Percentiles rank a stretch among this genome's conserved stretches.
phyloP scores from a whole-genome alignment of 2,329 filamentous ascomycete species.

The Neobulgaria alba region DNA sequence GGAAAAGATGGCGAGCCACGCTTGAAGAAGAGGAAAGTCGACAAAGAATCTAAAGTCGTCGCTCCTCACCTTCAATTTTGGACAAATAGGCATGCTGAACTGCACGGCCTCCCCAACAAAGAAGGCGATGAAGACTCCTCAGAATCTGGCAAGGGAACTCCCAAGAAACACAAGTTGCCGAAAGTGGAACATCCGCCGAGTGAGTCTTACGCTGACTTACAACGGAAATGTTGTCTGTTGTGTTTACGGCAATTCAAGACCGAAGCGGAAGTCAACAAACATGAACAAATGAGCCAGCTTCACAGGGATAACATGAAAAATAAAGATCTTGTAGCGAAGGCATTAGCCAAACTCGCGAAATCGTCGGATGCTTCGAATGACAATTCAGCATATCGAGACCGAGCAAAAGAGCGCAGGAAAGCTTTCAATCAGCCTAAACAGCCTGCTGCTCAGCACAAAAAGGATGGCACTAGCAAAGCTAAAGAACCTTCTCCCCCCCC shows the following conservation, averaged over 20 bases:
- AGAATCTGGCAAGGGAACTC: constrained; percentile 3
- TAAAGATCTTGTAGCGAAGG: constrained; percentile 35
- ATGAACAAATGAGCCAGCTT: constrained; percentile 49
- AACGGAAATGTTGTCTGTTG: constrained; percentile 51
- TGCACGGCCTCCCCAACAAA: constrained; percentile 44
- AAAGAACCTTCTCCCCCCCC: constrained; percentile 29
- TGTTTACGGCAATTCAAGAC: constrained; percentile 51
- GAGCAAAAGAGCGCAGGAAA: constrained; percentile 57
- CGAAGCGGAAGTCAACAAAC: constrained; percentile 45
- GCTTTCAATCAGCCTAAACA: constrained; percentile 53
- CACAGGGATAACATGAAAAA: constrained; percentile 48
- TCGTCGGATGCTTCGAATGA: constrained; percentile 14
- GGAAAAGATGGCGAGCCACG: constrained; percentile 31
- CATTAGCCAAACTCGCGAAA: constrained; percentile 31
- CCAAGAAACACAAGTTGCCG: constrained; percentile 11
- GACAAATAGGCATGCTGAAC: constrained; percentile 60
- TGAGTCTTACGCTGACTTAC: constrained; percentile 52
- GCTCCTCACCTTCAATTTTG: constrained; percentile 63
- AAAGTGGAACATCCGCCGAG: constrained; percentile 31
- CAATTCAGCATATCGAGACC: constrained; percentile 37
- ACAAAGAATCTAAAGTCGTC: constrained; percentile 41
- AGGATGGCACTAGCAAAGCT: constrained; percentile 16
- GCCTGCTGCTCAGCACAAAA: constrained; percentile 35
- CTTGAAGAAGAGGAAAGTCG: constrained; percentile 48
- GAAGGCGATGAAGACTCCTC: constrained; percentile 27